Conservation (phyloP, 148 eudicot genomes). For the Cornus controversa region DNA sequence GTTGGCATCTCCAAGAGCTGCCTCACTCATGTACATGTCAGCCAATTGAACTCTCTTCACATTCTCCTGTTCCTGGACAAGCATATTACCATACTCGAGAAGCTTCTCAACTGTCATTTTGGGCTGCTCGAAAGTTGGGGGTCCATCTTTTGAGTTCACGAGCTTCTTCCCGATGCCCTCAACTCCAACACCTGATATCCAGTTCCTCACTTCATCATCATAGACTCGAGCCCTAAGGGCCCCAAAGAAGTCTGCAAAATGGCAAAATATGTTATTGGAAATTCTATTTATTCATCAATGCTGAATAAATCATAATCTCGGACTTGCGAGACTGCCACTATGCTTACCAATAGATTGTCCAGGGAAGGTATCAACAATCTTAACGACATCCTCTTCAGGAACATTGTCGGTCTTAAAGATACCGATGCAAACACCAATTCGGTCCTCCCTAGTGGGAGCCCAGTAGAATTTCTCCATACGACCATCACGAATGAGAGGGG, state of each 20-base stretch:
- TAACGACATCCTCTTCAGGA: slow-evolving; percentile 18
- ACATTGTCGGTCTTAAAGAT: slow-evolving; percentile 26
- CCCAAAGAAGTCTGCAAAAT: slow-evolving; percentile 33
- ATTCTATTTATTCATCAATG: neutral
- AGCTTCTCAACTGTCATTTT: slow-evolving; percentile 29
- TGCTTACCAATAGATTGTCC: slow-evolving; percentile 40
- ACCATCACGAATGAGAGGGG: slow-evolving; percentile 36
- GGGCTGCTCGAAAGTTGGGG: slow-evolving; percentile 30
- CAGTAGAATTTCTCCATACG: slow-evolving; percentile 41
- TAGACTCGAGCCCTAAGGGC: slow-evolving; percentile 36
- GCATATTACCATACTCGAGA: slow-evolving; percentile 34
- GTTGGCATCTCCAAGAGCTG: slow-evolving; percentile 38
- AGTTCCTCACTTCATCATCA: slow-evolving; percentile 42
- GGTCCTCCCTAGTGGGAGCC: slow-evolving; percentile 39
- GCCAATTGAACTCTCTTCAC: slow-evolving; percentile 43
- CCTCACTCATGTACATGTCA: slow-evolving; percentile 26
- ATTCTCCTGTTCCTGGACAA: slow-evolving; percentile 38
- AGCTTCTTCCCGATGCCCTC: slow-evolving; percentile 35
- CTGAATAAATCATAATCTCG: neutral
- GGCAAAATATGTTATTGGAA: neutral
- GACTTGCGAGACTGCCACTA: neutral
- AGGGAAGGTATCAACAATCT: slow-evolving; percentile 35
- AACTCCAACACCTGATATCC: slow-evolving; percentile 31
- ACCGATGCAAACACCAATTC: slow-evolving; percentile 30
- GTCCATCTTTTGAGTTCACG: slow-evolving; percentile 38